Percentiles rank a stretch among this genome's conserved stretches.
Evolutionary conservation across 2,329 filamentous ascomycete genomes (phyloP).

Genomic region (Aspergillus hiratsukae): DNA sequence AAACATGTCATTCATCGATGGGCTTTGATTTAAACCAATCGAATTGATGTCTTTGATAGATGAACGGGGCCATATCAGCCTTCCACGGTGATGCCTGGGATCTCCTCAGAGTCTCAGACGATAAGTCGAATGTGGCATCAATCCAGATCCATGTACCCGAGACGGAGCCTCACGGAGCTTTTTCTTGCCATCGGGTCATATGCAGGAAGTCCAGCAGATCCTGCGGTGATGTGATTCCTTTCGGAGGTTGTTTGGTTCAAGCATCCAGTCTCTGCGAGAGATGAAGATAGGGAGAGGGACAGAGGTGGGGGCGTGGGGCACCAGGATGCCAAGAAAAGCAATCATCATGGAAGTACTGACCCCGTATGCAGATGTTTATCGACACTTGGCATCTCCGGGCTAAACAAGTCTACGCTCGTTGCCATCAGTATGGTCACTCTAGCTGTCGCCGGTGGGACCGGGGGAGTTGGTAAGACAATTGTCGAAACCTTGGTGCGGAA

Average conservation of each 20-base stretch:
- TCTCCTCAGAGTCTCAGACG: not conserved
- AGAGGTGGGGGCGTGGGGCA: not conserved
- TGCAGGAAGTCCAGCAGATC: not conserved
- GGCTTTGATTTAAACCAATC: not conserved
- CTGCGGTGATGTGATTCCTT: not conserved
- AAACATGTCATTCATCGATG: not conserved
- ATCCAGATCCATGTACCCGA: not conserved
- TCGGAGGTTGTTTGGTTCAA: not conserved
- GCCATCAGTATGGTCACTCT: constrained; percentile 34
- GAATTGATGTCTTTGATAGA: not conserved
- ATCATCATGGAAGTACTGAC: not conserved
- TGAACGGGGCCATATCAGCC: not conserved
- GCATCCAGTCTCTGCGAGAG: not conserved
- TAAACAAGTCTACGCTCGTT: not conserved
- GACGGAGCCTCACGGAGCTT: not conserved
- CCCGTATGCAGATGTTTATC: not conserved
- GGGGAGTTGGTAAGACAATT: constrained; percentile 44
- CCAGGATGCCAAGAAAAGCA: not conserved
- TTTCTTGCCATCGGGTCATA: not conserved
- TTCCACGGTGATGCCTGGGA: not conserved
- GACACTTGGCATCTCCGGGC: not conserved
- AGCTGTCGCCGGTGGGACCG: constrained; percentile 47
- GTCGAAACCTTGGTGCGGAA: constrained; percentile 40
- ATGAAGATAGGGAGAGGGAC: too few species aligned
- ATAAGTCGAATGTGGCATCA: not conserved